Evolutionary conservation across 331 rosid species (phyloP).

Genomic region (Ulmus americana): DNA sequence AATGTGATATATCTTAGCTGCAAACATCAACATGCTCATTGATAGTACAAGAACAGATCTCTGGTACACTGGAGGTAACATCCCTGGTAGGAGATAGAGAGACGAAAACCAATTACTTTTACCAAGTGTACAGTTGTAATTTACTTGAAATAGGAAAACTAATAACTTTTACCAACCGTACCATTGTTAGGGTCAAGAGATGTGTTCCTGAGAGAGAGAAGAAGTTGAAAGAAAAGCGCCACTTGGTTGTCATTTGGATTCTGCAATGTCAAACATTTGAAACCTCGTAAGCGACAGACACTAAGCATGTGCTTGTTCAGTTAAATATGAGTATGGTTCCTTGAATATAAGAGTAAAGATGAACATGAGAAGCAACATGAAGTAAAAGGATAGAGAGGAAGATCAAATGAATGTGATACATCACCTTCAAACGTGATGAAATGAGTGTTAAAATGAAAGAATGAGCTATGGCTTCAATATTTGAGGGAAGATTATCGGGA

Average conservation of each 20-base stretch:
- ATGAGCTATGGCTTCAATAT: slow-evolving; percentile 75
- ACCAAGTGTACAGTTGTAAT: neutral
- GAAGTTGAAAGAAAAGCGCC: slow-evolving; percentile 74
- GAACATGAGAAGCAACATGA: neutral
- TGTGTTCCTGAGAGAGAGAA: slow-evolving; percentile 64
- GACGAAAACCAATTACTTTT: neutral
- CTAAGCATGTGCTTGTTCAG: neutral
- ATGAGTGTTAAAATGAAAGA: slow-evolving; percentile 61
- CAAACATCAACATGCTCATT: slow-evolving; percentile 67
- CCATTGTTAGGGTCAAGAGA: slow-evolving; percentile 66
- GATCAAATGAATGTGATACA: neutral
- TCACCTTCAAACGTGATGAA: slow-evolving; percentile 73
- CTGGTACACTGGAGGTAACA: slow-evolving; percentile 52
- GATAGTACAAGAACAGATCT: slow-evolving; percentile 71
- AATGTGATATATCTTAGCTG: slow-evolving; percentile 63
- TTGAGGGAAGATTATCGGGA: slow-evolving; percentile 81
- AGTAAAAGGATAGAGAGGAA: neutral
- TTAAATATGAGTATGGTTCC: neutral
- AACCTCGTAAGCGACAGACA: neutral
- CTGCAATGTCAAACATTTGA: slow-evolving; percentile 41
- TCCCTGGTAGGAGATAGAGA: slow-evolving; percentile 47
- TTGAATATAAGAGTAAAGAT: neutral
- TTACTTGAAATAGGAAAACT: slow-evolving; percentile 11
- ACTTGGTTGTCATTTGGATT: slow-evolving; percentile 52
- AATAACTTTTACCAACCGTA: slow-evolving; percentile 23